Evolutionary conservation across 2,329 filamentous ascomycete genomes (phyloP).

Genomic region (Alternaria sp.): DNA sequence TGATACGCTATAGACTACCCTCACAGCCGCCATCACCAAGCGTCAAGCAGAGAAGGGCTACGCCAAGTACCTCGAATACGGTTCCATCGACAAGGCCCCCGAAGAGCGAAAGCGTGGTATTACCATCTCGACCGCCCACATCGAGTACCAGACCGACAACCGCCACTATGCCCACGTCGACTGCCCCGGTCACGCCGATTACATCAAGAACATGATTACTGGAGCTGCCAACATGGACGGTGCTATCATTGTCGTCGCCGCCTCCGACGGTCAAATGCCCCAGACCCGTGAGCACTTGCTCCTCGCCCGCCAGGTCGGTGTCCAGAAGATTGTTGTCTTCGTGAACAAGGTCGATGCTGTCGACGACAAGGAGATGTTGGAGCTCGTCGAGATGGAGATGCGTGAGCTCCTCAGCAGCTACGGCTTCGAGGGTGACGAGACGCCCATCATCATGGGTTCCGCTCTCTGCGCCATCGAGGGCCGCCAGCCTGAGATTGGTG

Average conservation of each 20-base stretch:
- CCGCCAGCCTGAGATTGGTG: constrained; percentile 85
- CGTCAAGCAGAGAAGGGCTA: constrained; percentile 93
- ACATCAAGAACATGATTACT: constrained; percentile 99
- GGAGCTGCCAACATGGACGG: constrained; percentile 99
- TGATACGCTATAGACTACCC: constrained; percentile 73
- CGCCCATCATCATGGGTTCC: constrained; percentile 95
- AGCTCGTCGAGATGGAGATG: constrained; percentile 99
- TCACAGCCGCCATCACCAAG: constrained; percentile 99
- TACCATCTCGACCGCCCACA: constrained; percentile 97
- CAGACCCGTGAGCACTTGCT: constrained; percentile 98
- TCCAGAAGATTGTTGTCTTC: constrained; percentile 97
- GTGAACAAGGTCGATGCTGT: constrained; percentile 99
- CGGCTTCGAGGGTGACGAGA: constrained; percentile 97
- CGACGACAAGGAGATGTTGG: constrained; percentile 98
- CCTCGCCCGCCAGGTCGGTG: constrained; percentile 96
- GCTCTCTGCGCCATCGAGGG: constrained; percentile 92
- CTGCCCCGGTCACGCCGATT: constrained; percentile 99
- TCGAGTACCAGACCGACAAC: constrained; percentile 93
- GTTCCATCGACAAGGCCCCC: constrained; percentile 96
- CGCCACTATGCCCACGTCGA: constrained; percentile 99
- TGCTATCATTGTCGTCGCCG: constrained; percentile 97
- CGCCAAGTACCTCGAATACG: constrained; percentile 96
- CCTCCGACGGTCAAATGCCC: constrained; percentile 98
- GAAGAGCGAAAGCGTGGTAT: constrained; percentile 99
- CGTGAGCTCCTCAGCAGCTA: constrained; percentile 91